Percentiles rank a stretch among this genome's conserved stretches.
Evolutionary conservation across 2,329 filamentous ascomycete genomes (phyloP).

Genomic region (Blumeria graminis): DNA sequence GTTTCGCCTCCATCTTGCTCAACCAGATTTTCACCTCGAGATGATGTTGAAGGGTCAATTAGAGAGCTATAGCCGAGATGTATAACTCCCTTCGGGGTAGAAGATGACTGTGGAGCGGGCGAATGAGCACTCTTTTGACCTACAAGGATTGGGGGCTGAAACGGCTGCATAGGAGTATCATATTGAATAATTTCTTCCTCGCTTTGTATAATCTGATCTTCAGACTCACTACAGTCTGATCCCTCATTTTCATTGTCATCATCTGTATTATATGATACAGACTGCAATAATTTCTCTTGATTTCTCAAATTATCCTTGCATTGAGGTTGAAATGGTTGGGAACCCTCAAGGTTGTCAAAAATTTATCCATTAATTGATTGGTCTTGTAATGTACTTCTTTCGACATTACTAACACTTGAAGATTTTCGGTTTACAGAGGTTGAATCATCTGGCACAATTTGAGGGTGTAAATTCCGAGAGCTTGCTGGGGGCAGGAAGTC

Average conservation of each 20-base stretch:
- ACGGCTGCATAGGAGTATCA: not conserved
- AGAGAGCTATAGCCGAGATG: not conserved
- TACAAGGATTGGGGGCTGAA: not conserved
- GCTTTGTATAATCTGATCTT: not conserved
- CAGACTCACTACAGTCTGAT: not conserved
- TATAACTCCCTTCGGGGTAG: not conserved
- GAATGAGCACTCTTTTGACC: not conserved
- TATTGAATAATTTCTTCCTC: not conserved
- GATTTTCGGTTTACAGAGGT: not conserved
- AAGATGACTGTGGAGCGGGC: not conserved
- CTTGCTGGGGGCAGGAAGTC: not conserved
- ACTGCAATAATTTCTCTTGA: not conserved
- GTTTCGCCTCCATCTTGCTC: not conserved
- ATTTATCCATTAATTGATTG: not conserved
- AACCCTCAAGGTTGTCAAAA: not conserved
- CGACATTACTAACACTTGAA: not conserved
- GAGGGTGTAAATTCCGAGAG: not conserved
- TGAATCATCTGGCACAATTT: not conserved
- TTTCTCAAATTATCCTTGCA: not conserved
- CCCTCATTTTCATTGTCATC: not conserved
- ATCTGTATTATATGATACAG: not conserved
- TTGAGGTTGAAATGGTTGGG: not conserved
- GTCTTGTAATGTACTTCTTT: not conserved
- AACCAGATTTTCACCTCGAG: not conserved
- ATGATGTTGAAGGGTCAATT: not conserved